phyloP scores from a whole-genome alignment of 768 basidiomycete genomes.

The Psilocybe cubensis region DNA sequence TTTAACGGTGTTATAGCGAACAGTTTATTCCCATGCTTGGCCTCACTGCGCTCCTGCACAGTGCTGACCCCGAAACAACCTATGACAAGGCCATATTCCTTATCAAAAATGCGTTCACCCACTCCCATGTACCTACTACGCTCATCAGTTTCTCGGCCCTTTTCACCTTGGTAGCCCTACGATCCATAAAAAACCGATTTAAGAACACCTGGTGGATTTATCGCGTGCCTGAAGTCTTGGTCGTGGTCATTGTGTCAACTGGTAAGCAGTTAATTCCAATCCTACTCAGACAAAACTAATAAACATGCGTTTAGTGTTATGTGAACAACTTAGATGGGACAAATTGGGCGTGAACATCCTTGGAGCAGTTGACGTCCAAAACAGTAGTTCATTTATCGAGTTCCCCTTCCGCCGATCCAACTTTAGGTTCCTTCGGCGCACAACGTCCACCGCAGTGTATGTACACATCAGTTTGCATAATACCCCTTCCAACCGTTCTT shows the following conservation, averaged over 20 bases:
- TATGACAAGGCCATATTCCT: conserved; percentile 82
- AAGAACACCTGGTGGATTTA: conserved; percentile 71
- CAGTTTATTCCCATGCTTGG: conserved; percentile 93
- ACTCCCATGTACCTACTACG: conserved; percentile 70
- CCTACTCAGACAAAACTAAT: neutral
- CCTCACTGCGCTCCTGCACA: conserved; percentile 56
- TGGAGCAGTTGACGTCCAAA: conserved; percentile 72
- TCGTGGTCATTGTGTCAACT: conserved; percentile 85
- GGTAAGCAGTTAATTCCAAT: conserved; percentile 46
- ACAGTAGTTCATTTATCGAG: conserved; percentile 64
- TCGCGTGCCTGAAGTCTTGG: conserved; percentile 86
- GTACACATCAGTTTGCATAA: conserved; percentile 19
- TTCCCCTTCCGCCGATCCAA: conserved; percentile 70
- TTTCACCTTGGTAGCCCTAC: conserved; percentile 61
- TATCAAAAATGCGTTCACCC: conserved; percentile 53
- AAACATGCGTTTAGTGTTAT: conserved; percentile 56
- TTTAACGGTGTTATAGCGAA: conserved; percentile 48
- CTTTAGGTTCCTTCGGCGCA: conserved; percentile 69
- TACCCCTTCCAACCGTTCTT: too few species aligned
- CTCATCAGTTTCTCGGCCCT: conserved; percentile 77
- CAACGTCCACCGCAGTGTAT: conserved; percentile 85
- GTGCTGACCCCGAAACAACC: conserved; percentile 65
- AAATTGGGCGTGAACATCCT: conserved; percentile 81
- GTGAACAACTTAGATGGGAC: conserved; percentile 74
- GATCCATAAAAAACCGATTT: conserved; percentile 61